These are phyloP conservation scores for Cornus kousa DNA, from an alignment of 148 eudicot species.

Conservation along the genomic window DNA sequence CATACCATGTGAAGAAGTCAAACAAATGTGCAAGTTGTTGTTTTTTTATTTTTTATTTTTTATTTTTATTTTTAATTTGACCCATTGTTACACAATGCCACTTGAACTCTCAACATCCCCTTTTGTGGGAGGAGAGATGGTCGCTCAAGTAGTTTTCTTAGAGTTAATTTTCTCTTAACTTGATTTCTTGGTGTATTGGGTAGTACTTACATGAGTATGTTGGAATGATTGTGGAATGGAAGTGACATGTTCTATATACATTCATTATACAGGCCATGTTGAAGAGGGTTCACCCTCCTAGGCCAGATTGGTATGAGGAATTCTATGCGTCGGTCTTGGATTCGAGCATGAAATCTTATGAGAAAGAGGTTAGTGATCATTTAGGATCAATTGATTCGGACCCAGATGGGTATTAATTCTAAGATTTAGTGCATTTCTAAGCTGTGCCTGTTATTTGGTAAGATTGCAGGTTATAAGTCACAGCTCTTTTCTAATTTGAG, in stretches of 20 bases:
- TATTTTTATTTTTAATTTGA: too few relatives aligned
- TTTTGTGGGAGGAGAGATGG: not conserved
- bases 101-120: not conserved
- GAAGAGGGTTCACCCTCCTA: slow-evolving; percentile 63
- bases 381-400: not conserved
- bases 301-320: slow-evolving; percentile 88
- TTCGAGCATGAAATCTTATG: slow-evolving; percentile 53
- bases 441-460: slow-evolving; percentile 6
- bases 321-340: slow-evolving; percentile 61
- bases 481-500: slow-evolving; percentile 58
- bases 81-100: too few relatives aligned
- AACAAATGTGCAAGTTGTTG: too few relatives aligned
- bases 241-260: slow-evolving; percentile 1
- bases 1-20: not conserved
- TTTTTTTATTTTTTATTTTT: too few relatives aligned
- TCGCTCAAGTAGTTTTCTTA: too few relatives aligned
- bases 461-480: slow-evolving; percentile 76
- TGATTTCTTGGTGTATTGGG: not conserved
- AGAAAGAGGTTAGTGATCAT: slow-evolving; percentile 57
- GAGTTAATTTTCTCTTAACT: not conserved
- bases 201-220: not conserved
- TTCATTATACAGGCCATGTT: slow-evolving; percentile 39
- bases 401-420: not conserved
- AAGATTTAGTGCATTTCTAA: not conserved
- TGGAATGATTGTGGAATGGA: not conserved